Evolutionary conservation across 768 basidiomycete genomes (phyloP), one percentile per base, ranked within the genome.

Genomic region (Pholiota molesta): DNA sequence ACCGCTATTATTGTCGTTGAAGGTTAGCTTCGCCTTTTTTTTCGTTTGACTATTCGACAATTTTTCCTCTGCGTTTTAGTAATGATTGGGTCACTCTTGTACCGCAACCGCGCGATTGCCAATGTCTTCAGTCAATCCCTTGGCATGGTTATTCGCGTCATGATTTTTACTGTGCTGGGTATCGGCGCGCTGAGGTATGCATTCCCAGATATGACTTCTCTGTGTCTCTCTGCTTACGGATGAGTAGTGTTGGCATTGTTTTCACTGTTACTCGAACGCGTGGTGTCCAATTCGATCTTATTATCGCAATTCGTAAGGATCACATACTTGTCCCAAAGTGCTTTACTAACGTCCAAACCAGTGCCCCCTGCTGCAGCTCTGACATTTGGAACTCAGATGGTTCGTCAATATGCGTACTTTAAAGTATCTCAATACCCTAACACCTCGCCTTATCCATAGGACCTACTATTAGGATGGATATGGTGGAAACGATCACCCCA

Each of bases 381-480:
- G 14, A 71, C 73, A 37, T 74, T 76, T 29, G 73, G 75, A 4
- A 71, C 69, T 37, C 73, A 75, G 61, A 65, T 55, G 56, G 73
- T 73, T 35, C 2, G 67, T 45, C 21, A 10, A 35, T 37, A 37
- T 28, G 17, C 28, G 29, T 63, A 55, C 11, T 47, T 40, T n/a
- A 40, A 19, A 3, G 2, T 52, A 55, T 6, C 54, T 9, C 52
- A 35, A 51, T 37, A 44, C 33, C 17, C 37, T 55, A 17, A 17
- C 11, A 13, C 5, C 31, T 33, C 59, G 11, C 14, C 23, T 33
- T 28, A 28, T 29, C n/a, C 31, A 33, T 29, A 71, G 68, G 68
- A 71, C 44, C 49, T 69, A 39, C 56, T 69, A 37, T 56, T 63
- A 31, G 64, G 60, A 21, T 69, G 60, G 62, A 11, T 66, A 57